Conservation (phyloP, 495 filamentous ascomycete species). For the Darksidea phi region DNA sequence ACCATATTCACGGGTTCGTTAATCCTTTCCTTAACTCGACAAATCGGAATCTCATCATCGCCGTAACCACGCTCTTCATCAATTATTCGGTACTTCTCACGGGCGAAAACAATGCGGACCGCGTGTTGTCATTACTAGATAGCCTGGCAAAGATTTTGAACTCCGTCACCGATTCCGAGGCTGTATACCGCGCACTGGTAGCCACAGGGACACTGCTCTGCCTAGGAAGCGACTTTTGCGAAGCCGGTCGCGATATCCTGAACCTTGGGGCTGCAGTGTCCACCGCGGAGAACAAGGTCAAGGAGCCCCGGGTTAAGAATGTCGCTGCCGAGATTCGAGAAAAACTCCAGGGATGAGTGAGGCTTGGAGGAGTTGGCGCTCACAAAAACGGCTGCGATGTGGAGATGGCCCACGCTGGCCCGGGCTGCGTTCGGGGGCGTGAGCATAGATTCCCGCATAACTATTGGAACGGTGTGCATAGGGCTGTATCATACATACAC, state of each 20-base stretch:
- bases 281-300: conserved; percentile 47
- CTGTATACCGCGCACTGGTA: conserved; percentile 77
- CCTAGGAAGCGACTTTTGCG: conserved; percentile 51
- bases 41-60: conserved; percentile 82
- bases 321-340: conserved; percentile 59
- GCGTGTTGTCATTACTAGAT: conserved; percentile 59
- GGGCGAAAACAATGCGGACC: conserved; percentile 50
- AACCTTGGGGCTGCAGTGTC: conserved; percentile 46
- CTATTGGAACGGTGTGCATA: too few relatives aligned
- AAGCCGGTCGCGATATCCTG: conserved; percentile 51
- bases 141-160: conserved; percentile 62
- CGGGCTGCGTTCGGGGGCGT: too few relatives aligned
- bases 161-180: conserved; percentile 72
- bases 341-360: conserved; percentile 14
- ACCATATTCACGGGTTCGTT: conserved; percentile 42
- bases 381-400: too few relatives aligned
- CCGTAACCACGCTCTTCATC: conserved; percentile 76
- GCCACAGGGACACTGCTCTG: conserved; percentile 74
- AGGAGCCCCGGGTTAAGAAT: conserved; percentile 58
- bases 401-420: too few relatives aligned
- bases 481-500: too few relatives aligned
- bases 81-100: conserved; percentile 69
- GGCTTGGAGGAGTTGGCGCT: neutral
- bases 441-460: too few relatives aligned
- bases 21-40: conserved; percentile 46